Evolutionary conservation across 2,329 filamentous ascomycete genomes (phyloP), one percentile per base, ranked within the genome.

Genomic region (Ustulina deusta): DNA sequence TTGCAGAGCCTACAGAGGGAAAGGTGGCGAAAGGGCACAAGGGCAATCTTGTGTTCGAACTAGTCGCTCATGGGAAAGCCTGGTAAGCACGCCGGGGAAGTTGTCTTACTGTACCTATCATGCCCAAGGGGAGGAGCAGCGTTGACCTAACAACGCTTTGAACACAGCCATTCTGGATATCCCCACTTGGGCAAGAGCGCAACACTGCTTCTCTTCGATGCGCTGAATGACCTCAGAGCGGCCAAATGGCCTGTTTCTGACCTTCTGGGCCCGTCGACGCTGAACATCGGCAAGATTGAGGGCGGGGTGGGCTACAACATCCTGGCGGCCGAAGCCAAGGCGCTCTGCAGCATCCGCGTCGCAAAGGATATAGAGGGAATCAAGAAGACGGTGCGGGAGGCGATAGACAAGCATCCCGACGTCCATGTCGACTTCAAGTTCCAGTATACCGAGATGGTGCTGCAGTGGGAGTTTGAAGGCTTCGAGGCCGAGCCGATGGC

Each of bases 1-100:
- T 88, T 68, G 86, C 84, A 10, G 85, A 88, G 71, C 86, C 85
- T 6, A 87, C 86, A 0, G 85, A 87, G 71, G 82, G 80, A 38
- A 86, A 85, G 70, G 78, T 87, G 0, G 84, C 83, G 0, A 80
- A 81, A 15, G 85, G 85, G 6, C 86, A 87, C 74, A 87, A 87
- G 74, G 85, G 85, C 0, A 74, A 78, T 51, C 73, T 77, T 6
- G 74, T 76, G 20, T 78, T 79, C 52, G 76, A 79, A 56, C 52
- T 79, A 10, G 66, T 76, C 5, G 74, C 72, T 15, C 69, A 73
- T 13, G 78, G 79, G 1, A 73, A 74, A 15, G 70, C 71, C 20
- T 76, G 74, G 73, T 73, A 71, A 71, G 73, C 54, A 34, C 29
- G 13, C 1, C 2, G 10, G 15, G 1, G 22, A 7, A 13, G 15